phyloP scores from a whole-genome alignment of 2,329 filamentous ascomycete genomes.

The Ophiostoma himal-ulmi region DNA sequence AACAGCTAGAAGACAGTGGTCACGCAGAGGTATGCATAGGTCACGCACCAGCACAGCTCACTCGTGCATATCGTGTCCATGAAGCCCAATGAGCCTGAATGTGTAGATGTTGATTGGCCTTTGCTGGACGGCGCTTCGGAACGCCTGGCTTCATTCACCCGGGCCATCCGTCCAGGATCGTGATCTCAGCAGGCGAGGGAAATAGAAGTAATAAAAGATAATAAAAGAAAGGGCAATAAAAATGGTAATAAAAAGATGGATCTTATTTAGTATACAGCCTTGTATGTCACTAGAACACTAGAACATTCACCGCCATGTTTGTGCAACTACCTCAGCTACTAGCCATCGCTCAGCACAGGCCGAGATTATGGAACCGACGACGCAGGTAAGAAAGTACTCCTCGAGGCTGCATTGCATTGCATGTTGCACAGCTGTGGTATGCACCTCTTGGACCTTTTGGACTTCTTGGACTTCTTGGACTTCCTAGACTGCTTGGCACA shows the following conservation, averaged over 20 bases:
- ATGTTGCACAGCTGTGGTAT: background rate
- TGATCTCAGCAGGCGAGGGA: too few relatives aligned
- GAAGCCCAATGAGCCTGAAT: background rate
- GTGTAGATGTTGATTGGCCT: background rate
- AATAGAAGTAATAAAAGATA: background rate
- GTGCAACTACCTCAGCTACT: background rate
- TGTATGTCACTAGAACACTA: background rate
- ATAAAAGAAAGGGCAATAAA: background rate
- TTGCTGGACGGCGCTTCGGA: too few relatives aligned
- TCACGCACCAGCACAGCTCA: too few relatives aligned
- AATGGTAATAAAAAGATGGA: background rate
- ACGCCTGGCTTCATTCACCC: background rate
- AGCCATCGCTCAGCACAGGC: background rate
- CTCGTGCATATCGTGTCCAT: background rate
- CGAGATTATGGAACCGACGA: constrained; percentile 1
- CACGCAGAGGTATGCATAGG: background rate
- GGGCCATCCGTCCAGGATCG: background rate
- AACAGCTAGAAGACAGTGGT: background rate
- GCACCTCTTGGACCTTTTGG: background rate
- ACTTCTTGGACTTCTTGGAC: background rate
- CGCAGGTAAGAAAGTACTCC: background rate
- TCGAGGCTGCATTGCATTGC: constrained; percentile 8
- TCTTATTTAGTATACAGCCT: background rate
- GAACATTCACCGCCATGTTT: background rate
- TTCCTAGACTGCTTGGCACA: background rate